These are phyloP conservation scores for Hibiscus syriacus DNA, from an alignment of 345 rosid species.

Conservation along the genomic window DNA sequence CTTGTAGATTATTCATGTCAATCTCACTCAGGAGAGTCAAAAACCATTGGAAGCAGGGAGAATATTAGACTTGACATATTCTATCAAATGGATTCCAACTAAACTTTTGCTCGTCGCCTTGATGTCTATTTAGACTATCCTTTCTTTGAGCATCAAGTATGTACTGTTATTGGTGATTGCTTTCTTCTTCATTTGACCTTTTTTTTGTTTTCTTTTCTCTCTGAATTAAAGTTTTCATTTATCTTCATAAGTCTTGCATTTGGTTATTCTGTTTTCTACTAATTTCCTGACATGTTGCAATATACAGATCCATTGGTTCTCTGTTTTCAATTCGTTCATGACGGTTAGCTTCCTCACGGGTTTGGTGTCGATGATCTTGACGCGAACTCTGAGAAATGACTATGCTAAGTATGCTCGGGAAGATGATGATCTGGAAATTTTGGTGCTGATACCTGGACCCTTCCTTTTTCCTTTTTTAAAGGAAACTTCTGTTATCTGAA, in stretches of 20 bases:
- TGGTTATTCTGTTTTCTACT: not conserved
- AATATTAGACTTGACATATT: slow-evolving; percentile 60
- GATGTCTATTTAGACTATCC: slow-evolving; percentile 93
- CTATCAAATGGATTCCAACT: slow-evolving; percentile 68
- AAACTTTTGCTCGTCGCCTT: slow-evolving; percentile 79
- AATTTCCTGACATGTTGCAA: not conserved
- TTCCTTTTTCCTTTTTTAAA: not conserved
- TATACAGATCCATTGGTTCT: not conserved
- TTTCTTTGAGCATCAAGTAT: slow-evolving; percentile 94
- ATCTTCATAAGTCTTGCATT: not conserved
- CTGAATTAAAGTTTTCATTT: not conserved
- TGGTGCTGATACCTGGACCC: slow-evolving; percentile 41
- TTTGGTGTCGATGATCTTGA: not conserved
- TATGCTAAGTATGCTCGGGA: slow-evolving; percentile 94
- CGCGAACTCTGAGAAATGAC: slow-evolving; percentile 37
- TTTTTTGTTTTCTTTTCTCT: not conserved
- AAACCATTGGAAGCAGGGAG: slow-evolving; percentile 67
- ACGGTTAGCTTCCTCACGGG: not conserved
- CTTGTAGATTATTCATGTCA: slow-evolving; percentile 79
- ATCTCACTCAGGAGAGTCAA: slow-evolving; percentile 67
- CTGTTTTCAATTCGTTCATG: not conserved
- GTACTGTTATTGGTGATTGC: not conserved
- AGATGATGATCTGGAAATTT: slow-evolving; percentile 86
- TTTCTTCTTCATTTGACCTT: not conserved
- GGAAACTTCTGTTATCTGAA: slow-evolving; percentile 6